Evolutionary conservation across 2,329 filamentous ascomycete genomes (phyloP), one percentile per base, ranked within the genome.

Genomic region (Xylaria sp.): DNA sequence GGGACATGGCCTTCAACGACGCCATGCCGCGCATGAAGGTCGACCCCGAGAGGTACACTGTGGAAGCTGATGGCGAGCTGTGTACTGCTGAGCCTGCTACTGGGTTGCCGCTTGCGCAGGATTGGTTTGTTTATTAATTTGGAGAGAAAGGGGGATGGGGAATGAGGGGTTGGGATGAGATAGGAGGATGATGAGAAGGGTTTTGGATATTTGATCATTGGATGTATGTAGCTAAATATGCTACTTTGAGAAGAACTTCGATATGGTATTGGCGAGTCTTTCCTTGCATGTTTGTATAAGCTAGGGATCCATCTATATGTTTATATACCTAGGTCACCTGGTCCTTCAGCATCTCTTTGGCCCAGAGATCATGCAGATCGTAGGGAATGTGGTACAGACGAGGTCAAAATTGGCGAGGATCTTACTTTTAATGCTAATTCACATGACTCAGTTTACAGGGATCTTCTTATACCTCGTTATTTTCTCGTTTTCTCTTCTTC

Each of bases 1-100:
- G 82, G 75, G 92, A 98, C 81, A 97, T 98, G 94, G 94, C 93
- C 78, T 94, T 89, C 81, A 98, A 98, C 80, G 90, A 94, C 77
- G 82, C 82, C 64, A 94, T 89, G 88, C 95, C 95, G 15, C 89
- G 86, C 82, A 98, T 98, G 93, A 90, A 85, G 76, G 94, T 98
- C 69, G 94, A 98, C 80, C 92, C 95, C 5, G 95, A 98, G 86
- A 90, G 88, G 76, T 98, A 98, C 83, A 88, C 85, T 18, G 94
- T 98, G 31, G 90, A 95, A 82, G 94, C 94, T 1, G 94, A 97
- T 81, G 94, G 93, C 0, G 81, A 88, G 80, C 83, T 90, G 44
- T 94, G 92, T 78, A 86, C 84, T 51, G 93, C 93, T 0, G 92
- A 91, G 80, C 92, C 94, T 3, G 88, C 92, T 25, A 84, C 85